These are phyloP conservation scores for Leccinum pachyderme DNA, from an alignment of 1,284 basidiomycete species.

Conservation along the genomic window DNA sequence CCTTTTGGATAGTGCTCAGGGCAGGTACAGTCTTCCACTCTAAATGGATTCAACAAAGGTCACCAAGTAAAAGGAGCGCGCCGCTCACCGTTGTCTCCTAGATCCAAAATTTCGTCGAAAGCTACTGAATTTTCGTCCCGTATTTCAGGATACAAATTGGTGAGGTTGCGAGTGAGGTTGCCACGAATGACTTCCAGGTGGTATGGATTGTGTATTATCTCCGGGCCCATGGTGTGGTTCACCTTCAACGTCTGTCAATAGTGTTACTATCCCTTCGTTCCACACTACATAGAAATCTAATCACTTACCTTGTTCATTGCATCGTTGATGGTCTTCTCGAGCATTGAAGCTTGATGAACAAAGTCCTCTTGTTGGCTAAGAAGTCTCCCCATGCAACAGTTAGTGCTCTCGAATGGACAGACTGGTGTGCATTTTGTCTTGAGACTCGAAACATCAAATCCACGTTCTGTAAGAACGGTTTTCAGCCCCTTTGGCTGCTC, in stretches of 20 bases:
- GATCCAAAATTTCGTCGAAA: constrained; percentile 24
- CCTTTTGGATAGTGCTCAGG: background rate
- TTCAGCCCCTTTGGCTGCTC: too few relatives aligned
- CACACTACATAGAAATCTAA: background rate
- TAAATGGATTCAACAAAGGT: background rate
- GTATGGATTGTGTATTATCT: constrained; percentile 25
- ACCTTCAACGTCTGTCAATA: constrained; percentile 16
- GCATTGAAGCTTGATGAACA: background rate
- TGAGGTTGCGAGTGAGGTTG: constrained; percentile 33
- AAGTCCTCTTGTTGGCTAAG: background rate
- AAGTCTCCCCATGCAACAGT: background rate
- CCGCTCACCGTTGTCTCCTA: constrained; percentile 11
- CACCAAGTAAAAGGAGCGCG: background rate
- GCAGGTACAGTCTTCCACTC: background rate
- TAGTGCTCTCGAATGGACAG: too few relatives aligned
- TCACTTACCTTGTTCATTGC: constrained; percentile 34
- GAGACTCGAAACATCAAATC: too few relatives aligned
- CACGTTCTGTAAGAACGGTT: too few relatives aligned
- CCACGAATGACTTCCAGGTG: constrained; percentile 25
- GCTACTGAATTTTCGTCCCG: constrained; percentile 32
- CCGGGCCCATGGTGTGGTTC: constrained; percentile 29
- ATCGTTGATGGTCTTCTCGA: constrained; percentile 25
- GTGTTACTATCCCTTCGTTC: background rate
- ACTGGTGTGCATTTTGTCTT: too few relatives aligned
- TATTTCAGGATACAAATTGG: constrained; percentile 24